Percentiles rank a stretch among this genome's conserved stretches.
Evolutionary conservation across 768 basidiomycete genomes (phyloP).

Genomic region (Podaxis pistillaris): DNA sequence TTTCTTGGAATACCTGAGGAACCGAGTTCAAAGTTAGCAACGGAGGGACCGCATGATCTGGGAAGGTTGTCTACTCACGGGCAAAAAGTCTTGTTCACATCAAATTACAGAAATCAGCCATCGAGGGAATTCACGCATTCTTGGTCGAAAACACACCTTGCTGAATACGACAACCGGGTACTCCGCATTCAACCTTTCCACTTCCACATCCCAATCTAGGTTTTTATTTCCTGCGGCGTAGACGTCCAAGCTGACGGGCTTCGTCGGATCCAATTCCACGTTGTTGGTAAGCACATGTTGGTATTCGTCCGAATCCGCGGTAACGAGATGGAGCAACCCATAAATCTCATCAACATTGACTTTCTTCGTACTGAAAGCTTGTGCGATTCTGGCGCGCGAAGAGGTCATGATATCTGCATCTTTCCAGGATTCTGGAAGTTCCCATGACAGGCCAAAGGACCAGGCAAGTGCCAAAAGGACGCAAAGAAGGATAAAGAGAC

Average conservation of each 20-base stretch:
- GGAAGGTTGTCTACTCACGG: constrained; percentile 44
- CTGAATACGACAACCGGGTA: constrained; percentile 78
- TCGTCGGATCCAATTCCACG: constrained; percentile 42
- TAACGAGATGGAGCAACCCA: constrained; percentile 67
- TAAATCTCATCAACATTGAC: constrained; percentile 57
- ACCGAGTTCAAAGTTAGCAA: background rate
- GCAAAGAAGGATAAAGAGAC: constrained; percentile 39
- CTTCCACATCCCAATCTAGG: constrained; percentile 44
- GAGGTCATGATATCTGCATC: constrained; percentile 30
- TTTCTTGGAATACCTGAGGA: constrained; percentile 51
- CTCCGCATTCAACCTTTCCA: constrained; percentile 39
- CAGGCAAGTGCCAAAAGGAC: constrained; percentile 36
- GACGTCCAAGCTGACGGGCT: constrained; percentile 47
- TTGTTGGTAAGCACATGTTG: constrained; percentile 38
- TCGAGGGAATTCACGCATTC: background rate
- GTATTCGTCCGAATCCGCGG: constrained; percentile 34
- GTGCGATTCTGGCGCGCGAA: constrained; percentile 39
- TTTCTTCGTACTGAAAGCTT: constrained; percentile 33
- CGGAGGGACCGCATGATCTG: background rate
- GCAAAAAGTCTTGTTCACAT: constrained; percentile 63
- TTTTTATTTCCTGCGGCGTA: constrained; percentile 50
- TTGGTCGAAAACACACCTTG: constrained; percentile 50
- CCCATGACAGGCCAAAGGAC: constrained; percentile 44
- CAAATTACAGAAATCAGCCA: background rate
- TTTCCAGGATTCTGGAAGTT: constrained; percentile 34